phyloP scores from a whole-genome alignment of 2,329 filamentous ascomycete genomes.

The Fusarium transvaalense region DNA sequence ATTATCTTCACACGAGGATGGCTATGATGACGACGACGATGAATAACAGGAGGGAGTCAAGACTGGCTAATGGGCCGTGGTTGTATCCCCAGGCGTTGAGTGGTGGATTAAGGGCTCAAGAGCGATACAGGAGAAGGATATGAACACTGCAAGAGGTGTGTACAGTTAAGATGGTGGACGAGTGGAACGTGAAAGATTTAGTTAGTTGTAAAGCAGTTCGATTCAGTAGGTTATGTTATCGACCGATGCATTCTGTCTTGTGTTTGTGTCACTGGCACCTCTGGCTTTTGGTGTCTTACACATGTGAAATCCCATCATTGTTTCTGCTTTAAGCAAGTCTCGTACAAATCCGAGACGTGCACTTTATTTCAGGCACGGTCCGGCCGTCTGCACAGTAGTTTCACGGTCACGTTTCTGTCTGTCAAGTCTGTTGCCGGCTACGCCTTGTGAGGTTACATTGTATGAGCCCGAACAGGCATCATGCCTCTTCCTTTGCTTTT shows the following conservation, averaged over 20 bases:
- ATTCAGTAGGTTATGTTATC: conserved; percentile 50
- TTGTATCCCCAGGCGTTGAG: conserved; percentile 30
- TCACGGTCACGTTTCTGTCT: conserved; percentile 30
- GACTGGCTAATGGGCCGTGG: conserved; percentile 23
- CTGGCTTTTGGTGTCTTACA: conserved; percentile 9
- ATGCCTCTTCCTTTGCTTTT: conserved; percentile 9
- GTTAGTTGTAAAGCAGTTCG: conserved; percentile 49
- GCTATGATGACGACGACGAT: conserved; percentile 34
- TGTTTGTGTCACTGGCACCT: conserved; percentile 3
- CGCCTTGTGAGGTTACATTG: conserved; percentile 15
- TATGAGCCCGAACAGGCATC: conserved; percentile 16
- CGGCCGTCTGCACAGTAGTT: conserved; percentile 25
- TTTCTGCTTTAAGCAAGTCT: conserved; percentile 17
- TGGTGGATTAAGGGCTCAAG: conserved; percentile 27
- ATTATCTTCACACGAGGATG: conserved; percentile 23
- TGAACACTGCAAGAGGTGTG: conserved; percentile 23
- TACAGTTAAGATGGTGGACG: conserved; percentile 11
- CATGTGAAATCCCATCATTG: conserved; percentile 5
- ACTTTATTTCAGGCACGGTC: conserved; percentile 18
- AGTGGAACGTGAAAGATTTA: conserved; percentile 39
- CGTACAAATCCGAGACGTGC: conserved; percentile 17
- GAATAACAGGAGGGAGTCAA: conserved; percentile 30
- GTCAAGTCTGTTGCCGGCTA: conserved; percentile 5
- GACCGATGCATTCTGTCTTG: conserved; percentile 43
- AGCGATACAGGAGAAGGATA: conserved; percentile 27